Percentiles rank a stretch among this genome's conserved stretches.
Conservation (phyloP, 345 rosid species). For the Eucalyptus curtisii region DNA sequence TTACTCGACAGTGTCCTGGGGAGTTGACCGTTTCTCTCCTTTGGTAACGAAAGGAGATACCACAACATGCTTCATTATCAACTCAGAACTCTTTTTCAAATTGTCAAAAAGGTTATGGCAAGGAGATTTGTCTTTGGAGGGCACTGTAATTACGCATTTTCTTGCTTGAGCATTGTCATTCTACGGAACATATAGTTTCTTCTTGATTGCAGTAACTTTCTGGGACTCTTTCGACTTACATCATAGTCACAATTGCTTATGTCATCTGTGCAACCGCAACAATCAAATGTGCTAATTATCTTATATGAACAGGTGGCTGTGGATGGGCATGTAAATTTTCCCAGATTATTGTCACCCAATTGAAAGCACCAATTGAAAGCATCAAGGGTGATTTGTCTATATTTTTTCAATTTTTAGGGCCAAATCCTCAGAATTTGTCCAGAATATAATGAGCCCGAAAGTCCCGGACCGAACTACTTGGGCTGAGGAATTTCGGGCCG, state of each 20-base stretch:
- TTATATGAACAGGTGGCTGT: constrained; percentile 50
- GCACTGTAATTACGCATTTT: neutral
- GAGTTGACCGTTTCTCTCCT: neutral
- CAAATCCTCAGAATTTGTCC: constrained; percentile 52
- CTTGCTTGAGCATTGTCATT: neutral
- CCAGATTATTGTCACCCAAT: neutral
- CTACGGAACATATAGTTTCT: neutral
- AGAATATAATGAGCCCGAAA: constrained; percentile 3
- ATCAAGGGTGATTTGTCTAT: neutral
- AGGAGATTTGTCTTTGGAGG: neutral
- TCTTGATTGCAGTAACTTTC: neutral
- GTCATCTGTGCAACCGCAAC: constrained; percentile 49
- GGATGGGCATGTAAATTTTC: neutral
- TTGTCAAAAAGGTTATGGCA: neutral
- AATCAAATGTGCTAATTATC: constrained; percentile 65
- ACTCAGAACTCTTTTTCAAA: neutral
- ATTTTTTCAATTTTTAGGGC: constrained; percentile 23
- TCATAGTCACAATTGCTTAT: neutral
- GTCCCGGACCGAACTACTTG: neutral
- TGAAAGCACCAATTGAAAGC: neutral
- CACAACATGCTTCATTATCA: neutral
- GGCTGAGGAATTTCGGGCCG: neutral
- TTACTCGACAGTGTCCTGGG: neutral
- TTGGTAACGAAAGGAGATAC: neutral
- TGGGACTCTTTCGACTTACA: neutral